These are phyloP conservation scores for Vigna trinervia DNA, from an alignment of 306 rosid species.

Conservation along the genomic window DNA sequence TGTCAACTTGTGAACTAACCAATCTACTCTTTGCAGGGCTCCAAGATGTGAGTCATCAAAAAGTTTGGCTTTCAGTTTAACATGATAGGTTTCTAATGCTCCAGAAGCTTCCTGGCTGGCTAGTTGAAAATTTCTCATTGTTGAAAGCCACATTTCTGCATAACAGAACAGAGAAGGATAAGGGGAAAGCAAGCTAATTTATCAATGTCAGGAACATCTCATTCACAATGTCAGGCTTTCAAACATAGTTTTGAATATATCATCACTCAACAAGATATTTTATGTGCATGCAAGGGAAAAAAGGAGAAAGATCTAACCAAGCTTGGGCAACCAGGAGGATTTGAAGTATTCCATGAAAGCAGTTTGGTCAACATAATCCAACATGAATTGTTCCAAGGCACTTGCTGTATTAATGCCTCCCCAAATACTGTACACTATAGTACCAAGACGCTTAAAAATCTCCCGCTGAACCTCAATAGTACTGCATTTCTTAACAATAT, in stretches of 20 bases:
- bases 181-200: slow-evolving; percentile 26
- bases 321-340: slow-evolving; percentile 86
- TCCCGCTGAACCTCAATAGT: slow-evolving; percentile 83
- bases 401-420: slow-evolving; percentile 56
- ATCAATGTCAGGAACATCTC: slow-evolving; percentile 20
- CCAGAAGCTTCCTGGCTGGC: slow-evolving; percentile 98
- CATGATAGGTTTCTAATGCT: slow-evolving; percentile 90
- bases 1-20: slow-evolving; percentile 94
- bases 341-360: slow-evolving; percentile 88
- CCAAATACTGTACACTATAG: slow-evolving; percentile 74
- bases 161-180: slow-evolving; percentile 10
- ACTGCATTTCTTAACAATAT: slow-evolving; percentile 78
- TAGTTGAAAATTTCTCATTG: slow-evolving; percentile 72
- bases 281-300: slow-evolving; percentile 42
- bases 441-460: slow-evolving; percentile 81
- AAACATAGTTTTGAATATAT: slow-evolving; percentile 26
- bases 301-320: slow-evolving; percentile 74
- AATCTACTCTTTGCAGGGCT: slow-evolving; percentile 94
- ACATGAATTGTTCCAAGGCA: slow-evolving; percentile 68
- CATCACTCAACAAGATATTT: slow-evolving; percentile 11
- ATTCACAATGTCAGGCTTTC: not conserved
- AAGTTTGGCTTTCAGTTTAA: slow-evolving; percentile 85
- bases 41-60: slow-evolving; percentile 97
- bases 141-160: slow-evolving; percentile 96
- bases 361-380: slow-evolving; percentile 88